These are phyloP conservation scores for Leccinum obscurum DNA, from an alignment of 768 basidiomycete genomes.

Conservation along the genomic window DNA sequence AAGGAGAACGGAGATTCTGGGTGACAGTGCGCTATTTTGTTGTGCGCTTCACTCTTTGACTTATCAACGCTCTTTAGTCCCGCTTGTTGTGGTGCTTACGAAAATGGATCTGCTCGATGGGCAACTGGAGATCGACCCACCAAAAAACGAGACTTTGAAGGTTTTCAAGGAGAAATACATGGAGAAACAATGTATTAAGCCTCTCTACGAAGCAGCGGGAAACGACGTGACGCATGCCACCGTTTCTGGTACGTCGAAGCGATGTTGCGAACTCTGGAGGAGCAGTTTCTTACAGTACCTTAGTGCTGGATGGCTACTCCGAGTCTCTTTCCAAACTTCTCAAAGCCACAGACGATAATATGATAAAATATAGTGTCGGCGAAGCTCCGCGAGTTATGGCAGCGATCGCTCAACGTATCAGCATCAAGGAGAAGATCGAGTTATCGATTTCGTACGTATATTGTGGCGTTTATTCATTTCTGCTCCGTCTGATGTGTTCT, in stretches of 20 bases:
- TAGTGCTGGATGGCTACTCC: slow-evolving; percentile 6
- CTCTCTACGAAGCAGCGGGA: slow-evolving; percentile 5
- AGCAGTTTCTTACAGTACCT: not conserved
- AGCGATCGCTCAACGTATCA: slow-evolving; percentile 18
- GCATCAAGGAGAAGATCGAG: slow-evolving; percentile 18
- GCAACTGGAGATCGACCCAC: slow-evolving; percentile 7
- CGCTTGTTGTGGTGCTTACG: slow-evolving; percentile 19
- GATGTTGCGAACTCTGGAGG: not conserved
- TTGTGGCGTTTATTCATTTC: not conserved
- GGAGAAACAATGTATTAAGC: not conserved
- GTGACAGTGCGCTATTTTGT: slow-evolving; percentile 3
- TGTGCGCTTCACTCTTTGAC: not conserved
- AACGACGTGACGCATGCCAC: not conserved
- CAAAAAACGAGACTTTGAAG: not conserved
- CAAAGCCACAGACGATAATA: slow-evolving; percentile 2
- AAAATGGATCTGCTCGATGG: slow-evolving; percentile 11
- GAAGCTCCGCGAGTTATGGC: slow-evolving; percentile 14
- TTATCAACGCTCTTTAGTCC: slow-evolving; percentile 6
- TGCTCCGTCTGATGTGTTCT: not conserved
- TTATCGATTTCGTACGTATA: slow-evolving; percentile 11
- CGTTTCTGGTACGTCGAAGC: slow-evolving; percentile 11
- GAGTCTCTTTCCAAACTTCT: slow-evolving; percentile 7
- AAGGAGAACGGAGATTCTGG: slow-evolving; percentile 4
- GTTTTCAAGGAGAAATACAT: not conserved
- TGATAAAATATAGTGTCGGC: slow-evolving; percentile 6